Base-by-base conservation (phyloP, 768 basidiomycete species). In the Boletus rubescentipes region DNA sequence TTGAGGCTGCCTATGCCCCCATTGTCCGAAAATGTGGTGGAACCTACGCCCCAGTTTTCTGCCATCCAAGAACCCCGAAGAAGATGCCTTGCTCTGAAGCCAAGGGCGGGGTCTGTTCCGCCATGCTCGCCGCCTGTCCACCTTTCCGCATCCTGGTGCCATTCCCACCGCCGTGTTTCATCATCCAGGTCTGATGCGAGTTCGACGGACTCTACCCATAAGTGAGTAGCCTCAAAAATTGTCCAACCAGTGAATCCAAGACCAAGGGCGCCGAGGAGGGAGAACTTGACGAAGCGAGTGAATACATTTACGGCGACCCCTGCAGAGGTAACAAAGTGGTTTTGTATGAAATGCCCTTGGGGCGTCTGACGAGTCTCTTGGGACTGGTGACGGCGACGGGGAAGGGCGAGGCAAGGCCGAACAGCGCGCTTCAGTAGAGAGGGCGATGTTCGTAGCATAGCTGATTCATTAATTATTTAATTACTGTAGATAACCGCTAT, bases 41-140 rank as follows among this genome's bases (percentile, higher is more conserved):
- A 68, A 8, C 79, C 80, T 10, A 74, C 72, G 16, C 82, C 83
- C 85, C 87, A 87, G 57, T 86, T 74, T 53, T 81, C 77, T 1
- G 82, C 81, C 71, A 86, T 83, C 87, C 88, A 91, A 12, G 89
- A 86, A 30, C 79, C 78, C 32, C 89, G 83, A 1, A 87, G 70
- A 38, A 79, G 77, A 65, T 86, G 83, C 26, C 86, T 73, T 20
- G 77, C 86, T 60, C 72, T 74, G 63, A 80, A 77, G 3, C 87
- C 85, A 9, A 91, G 71, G n/a, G 72, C 79, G 5, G 85, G 77
- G 66, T 91, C 87, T n/a, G 89, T 91, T 43, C 89, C 89, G 6
- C 84, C 85, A 31, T 26, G 73, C 54, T 60, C 72, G 44, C 82
- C 76, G 21, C 79, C 83, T 9, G 83, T 75, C 88, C 87, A 90